These are phyloP conservation scores for Phalaenopsis equestris DNA, from an alignment of 106 monocot genomes.

Conservation along the genomic window DNA sequence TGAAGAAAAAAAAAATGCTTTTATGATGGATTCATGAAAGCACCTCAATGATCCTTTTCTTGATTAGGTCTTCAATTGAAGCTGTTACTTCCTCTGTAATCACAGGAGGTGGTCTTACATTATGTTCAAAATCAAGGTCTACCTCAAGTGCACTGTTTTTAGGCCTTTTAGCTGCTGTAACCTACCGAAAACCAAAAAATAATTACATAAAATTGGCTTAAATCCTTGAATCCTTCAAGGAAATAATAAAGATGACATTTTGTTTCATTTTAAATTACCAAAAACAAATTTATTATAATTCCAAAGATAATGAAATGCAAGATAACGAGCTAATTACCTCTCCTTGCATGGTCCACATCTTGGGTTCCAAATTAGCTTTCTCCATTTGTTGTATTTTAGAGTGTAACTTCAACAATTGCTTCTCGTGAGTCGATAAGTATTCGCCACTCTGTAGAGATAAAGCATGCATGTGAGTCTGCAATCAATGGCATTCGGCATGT, in stretches of 20 bases:
- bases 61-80: slow-evolving; percentile 84
- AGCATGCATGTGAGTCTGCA: background rate
- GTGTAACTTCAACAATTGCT: slow-evolving; percentile 40
- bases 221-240: background rate
- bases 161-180: slow-evolving; percentile 83
- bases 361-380: slow-evolving; percentile 75
- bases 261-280: background rate
- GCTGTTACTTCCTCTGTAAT: slow-evolving; percentile 76
- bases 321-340: slow-evolving; percentile 44
- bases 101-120: slow-evolving; percentile 53
- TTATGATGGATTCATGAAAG: background rate
- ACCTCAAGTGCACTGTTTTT: slow-evolving; percentile 96
- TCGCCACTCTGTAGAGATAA: slow-evolving; percentile 31
- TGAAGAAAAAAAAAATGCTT: background rate
- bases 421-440: slow-evolving; percentile 68
- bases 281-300: background rate
- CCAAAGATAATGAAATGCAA: background rate
- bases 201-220: background rate
- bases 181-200: slow-evolving; percentile 28
- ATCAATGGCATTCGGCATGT: background rate
- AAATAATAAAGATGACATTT: background rate
- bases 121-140: slow-evolving; percentile 95
- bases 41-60: slow-evolving; percentile 85
- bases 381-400: slow-evolving; percentile 80
- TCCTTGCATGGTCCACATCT: slow-evolving; percentile 87